Evolutionary conservation across 805 yeast species (phyloP).

Genomic region (Candida bentonensis): DNA sequence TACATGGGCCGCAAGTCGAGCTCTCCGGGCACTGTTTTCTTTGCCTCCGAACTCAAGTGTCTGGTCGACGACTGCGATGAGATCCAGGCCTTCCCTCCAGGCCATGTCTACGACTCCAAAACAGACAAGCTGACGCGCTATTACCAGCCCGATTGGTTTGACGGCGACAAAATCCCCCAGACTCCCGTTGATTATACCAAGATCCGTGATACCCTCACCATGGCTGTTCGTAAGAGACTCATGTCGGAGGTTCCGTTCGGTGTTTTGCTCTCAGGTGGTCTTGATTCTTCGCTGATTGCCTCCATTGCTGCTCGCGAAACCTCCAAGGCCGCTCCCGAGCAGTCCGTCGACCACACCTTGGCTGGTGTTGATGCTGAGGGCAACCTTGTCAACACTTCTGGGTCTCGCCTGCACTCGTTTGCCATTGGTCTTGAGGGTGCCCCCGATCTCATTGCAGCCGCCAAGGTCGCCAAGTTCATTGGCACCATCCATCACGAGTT

Average conservation of each 20-base stretch:
- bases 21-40: constrained; percentile 64
- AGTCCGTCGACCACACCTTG: constrained; percentile 48
- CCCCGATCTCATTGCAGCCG: constrained; percentile 93
- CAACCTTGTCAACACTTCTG: constrained; percentile 47
- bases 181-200: constrained; percentile 56
- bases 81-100: constrained; percentile 94
- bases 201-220: constrained; percentile 72
- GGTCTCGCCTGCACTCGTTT: constrained; percentile 77
- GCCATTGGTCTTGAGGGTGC: constrained; percentile 97
- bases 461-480: constrained; percentile 89
- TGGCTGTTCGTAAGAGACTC: constrained; percentile 95
- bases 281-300: constrained; percentile 93
- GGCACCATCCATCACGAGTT: constrained; percentile 97
- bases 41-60: constrained; percentile 92
- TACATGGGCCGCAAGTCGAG: constrained; percentile 77
- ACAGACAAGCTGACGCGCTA: constrained; percentile 80
- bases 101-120: constrained; percentile 86
- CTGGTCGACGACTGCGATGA: constrained; percentile 88
- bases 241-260: constrained; percentile 99
- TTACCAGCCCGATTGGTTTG: constrained; percentile 93
- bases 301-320: constrained; percentile 96
- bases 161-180: constrained; percentile 59
- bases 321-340: constrained; percentile 56
- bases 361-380: constrained; percentile 92
- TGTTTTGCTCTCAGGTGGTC: constrained; percentile 92